These are phyloP conservation scores for Diutina mesorugosa DNA, from an alignment of 1,139 yeast genomes.

Conservation along the genomic window DNA sequence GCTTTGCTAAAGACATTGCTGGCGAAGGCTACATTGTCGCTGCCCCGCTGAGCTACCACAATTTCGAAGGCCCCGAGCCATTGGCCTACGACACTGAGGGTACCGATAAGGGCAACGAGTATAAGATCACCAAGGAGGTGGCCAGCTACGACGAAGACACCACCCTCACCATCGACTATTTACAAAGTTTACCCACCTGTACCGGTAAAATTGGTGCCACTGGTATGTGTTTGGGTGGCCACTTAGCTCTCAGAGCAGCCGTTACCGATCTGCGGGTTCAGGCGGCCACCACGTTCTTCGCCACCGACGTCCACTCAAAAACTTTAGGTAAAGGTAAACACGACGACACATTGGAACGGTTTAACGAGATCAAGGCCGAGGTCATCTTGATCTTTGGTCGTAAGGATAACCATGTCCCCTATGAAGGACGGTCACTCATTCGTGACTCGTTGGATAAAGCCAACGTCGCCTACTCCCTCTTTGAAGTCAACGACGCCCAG, in stretches of 20 bases:
- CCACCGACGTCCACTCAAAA: constrained; percentile 65
- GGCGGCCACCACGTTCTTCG: constrained; percentile 68
- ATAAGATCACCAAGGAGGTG: constrained; percentile 55
- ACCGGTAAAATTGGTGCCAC: constrained; percentile 70
- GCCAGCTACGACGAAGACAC: constrained; percentile 71
- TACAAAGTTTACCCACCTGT: constrained; percentile 45
- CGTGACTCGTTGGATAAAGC: constrained; percentile 48
- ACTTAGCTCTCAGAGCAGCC: constrained; percentile 63
- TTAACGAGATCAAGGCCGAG: constrained; percentile 45
- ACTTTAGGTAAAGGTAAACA: constrained; percentile 50
- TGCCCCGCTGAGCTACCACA: constrained; percentile 71
- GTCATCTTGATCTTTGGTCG: constrained; percentile 64
- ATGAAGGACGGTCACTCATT: constrained; percentile 64
- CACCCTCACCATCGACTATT: constrained; percentile 48
- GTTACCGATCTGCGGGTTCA: constrained; percentile 44
- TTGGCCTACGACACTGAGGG: constrained; percentile 62
- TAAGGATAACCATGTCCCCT: constrained; percentile 70
- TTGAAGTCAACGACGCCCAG: constrained; percentile 69
- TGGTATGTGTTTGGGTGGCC: constrained; percentile 86
- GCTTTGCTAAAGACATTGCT: constrained; percentile 70
- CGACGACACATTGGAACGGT: constrained; percentile 52
- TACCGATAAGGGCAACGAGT: constrained; percentile 62
- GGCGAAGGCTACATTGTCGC: constrained; percentile 71
- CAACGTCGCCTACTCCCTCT: constrained; percentile 52
- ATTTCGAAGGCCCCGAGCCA: constrained; percentile 51